A percentile compares a stretch with the other conserved stretches of the same genome.
Evolutionary conservation across 495 filamentous ascomycete genomes (phyloP).

Genomic region (Eremomyces bilateralis): DNA sequence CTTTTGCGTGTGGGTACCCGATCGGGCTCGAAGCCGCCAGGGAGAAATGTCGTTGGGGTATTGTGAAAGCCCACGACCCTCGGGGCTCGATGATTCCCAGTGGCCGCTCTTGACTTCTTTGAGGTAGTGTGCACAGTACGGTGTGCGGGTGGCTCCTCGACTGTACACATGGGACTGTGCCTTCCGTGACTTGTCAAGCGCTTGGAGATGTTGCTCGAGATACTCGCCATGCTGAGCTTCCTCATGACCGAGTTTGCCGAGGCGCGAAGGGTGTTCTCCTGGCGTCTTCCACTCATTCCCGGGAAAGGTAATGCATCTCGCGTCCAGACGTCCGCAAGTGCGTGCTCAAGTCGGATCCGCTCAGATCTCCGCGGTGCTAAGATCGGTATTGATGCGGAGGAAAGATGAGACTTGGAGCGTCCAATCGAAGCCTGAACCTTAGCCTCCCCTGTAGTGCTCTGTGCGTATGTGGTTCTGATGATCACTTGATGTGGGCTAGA

Average conservation of each 20-base stretch:
- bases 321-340: constrained; percentile 65
- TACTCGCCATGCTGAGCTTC: constrained; percentile 56
- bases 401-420: constrained; percentile 49
- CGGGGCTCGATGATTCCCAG: neutral
- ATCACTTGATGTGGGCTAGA: constrained; percentile 50
- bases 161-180: constrained; percentile 12
- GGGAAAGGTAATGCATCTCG: constrained; percentile 64
- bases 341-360: constrained; percentile 51
- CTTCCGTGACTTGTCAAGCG: constrained; percentile 31
- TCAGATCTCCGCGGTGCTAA: constrained; percentile 48
- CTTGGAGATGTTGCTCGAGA: constrained; percentile 39
- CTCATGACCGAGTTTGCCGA: constrained; percentile 63
- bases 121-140: neutral
- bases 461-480: constrained; percentile 68
- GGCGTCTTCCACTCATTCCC: constrained; percentile 49
- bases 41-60: constrained; percentile 17
- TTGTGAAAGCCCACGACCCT: constrained; percentile 15
- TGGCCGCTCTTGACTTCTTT: neutral
- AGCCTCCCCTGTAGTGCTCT: constrained; percentile 18
- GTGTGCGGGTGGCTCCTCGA: constrained; percentile 10
- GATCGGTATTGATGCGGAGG: constrained; percentile 36
- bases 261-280: constrained; percentile 42
- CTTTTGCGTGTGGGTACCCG: too few species aligned
- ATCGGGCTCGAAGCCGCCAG: constrained; percentile 19
- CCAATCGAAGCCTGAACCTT: constrained; percentile 18